These are phyloP conservation scores for Trichophyton simii DNA, from an alignment of 2,329 filamentous ascomycete genomes.

Conservation along the genomic window DNA sequence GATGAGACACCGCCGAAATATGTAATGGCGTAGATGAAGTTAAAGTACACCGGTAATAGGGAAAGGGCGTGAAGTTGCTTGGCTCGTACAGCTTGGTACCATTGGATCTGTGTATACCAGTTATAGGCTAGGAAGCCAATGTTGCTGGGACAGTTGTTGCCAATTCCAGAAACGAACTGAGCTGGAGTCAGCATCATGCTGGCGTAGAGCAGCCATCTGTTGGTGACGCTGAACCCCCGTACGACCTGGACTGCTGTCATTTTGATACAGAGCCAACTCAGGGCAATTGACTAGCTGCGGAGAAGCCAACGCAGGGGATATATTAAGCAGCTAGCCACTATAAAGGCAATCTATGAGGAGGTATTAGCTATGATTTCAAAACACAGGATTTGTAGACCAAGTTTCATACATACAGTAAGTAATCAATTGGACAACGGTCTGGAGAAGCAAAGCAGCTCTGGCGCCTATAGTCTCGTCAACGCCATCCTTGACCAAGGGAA, in stretches of 20 bases:
- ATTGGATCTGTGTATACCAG: slow-evolving; percentile 6
- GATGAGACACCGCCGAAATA: slow-evolving; percentile 5
- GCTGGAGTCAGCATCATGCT: slow-evolving; percentile 6
- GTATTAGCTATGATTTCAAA: not conserved
- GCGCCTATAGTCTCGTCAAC: too few relatives aligned
- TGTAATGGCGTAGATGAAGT: slow-evolving; percentile 2
- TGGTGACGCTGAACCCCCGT: not conserved
- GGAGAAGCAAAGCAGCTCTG: too few relatives aligned
- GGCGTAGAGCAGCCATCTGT: slow-evolving; percentile 4
- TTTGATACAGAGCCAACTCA: not conserved
- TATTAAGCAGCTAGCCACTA: not conserved
- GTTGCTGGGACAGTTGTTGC: slow-evolving; percentile 5
- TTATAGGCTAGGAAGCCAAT: slow-evolving; percentile 7
- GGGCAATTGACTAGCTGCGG: not conserved
- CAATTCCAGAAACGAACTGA: slow-evolving; percentile 5
- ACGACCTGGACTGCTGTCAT: not conserved
- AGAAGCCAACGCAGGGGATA: not conserved
- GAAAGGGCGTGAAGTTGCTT: slow-evolving; percentile 6
- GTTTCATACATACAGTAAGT: not conserved
- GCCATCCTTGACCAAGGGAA: not conserved
- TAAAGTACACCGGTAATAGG: slow-evolving; percentile 6
- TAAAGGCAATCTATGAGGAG: not conserved
- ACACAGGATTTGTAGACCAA: too few relatives aligned
- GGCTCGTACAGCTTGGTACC: slow-evolving; percentile 2
- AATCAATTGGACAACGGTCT: not conserved